Conservation (phyloP, 768 basidiomycete species). For the Naganishia kalamii region DNA sequence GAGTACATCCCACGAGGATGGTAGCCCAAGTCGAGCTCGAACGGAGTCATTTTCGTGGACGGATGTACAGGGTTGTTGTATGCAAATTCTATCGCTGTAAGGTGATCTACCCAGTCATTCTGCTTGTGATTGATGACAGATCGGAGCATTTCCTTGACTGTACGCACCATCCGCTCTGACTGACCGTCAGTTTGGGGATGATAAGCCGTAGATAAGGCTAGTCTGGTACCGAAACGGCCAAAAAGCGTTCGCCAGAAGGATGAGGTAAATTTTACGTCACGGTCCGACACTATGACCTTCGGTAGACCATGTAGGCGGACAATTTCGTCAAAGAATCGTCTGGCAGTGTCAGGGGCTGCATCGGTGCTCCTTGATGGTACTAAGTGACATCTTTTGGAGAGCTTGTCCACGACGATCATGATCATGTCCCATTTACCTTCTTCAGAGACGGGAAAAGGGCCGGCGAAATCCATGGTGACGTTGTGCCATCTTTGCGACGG, state of each 20-base stretch:
- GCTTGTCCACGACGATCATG: slow-evolving; percentile 46
- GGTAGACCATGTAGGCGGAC: too few relatives aligned
- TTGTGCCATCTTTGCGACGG: slow-evolving; percentile 39
- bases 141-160: too few relatives aligned
- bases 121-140: slow-evolving; percentile 27
- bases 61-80: slow-evolving; percentile 11
- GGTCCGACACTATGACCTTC: too few relatives aligned
- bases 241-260: slow-evolving; percentile 49
- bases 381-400: slow-evolving; percentile 50
- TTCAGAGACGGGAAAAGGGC: background rate
- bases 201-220: slow-evolving; percentile 48
- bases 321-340: too few relatives aligned
- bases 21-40: background rate
- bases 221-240: slow-evolving; percentile 36
- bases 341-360: too few relatives aligned
- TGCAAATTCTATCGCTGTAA: slow-evolving; percentile 3
- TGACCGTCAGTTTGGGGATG: too few relatives aligned
- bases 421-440: slow-evolving; percentile 33
- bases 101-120: slow-evolving; percentile 31
- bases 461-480: slow-evolving; percentile 43
- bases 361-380: slow-evolving; percentile 45
- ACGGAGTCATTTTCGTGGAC: too few relatives aligned
- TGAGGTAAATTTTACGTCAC: slow-evolving; percentile 51
- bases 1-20: background rate
- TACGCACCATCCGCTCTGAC: too few relatives aligned